Evolutionary conservation across 345 rosid genomes (phyloP).

Genomic region (Bruguiera sexangula): DNA sequence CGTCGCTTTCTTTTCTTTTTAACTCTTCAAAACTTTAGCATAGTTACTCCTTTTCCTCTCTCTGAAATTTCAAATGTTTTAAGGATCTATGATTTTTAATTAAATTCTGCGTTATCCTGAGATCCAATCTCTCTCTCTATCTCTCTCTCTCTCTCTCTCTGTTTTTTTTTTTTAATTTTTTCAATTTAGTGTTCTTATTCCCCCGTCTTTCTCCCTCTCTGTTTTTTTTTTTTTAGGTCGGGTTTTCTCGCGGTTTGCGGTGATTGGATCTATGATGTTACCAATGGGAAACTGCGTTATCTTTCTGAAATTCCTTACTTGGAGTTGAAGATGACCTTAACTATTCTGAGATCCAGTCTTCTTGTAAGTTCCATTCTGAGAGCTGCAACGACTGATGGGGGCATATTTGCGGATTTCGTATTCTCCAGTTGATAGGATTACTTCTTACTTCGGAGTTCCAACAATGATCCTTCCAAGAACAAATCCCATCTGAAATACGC

Average conservation of each 20-base stretch:
- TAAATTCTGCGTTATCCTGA: conserved; percentile 40
- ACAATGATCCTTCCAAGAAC: conserved; percentile 66
- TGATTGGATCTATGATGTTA: conserved; percentile 11
- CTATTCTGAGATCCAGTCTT: conserved; percentile 8
- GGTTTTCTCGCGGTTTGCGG: background rate
- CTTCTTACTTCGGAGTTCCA: conserved; percentile 65
- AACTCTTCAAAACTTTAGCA: background rate
- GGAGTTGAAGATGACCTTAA: conserved; percentile 8
- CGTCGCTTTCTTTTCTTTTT: conserved; percentile 5
- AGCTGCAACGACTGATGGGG: conserved; percentile 52
- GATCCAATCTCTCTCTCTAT: conserved; percentile 22
- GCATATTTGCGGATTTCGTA: conserved; percentile 74
- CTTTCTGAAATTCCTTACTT: conserved; percentile 14
- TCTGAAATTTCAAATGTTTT: background rate
- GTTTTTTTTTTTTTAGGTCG: background rate
- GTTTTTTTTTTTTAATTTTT: background rate
- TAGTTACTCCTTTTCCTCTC: background rate
- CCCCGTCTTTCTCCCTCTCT: background rate
- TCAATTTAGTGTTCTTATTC: conserved; percentile 1
- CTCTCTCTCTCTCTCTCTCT: too few relatives aligned
- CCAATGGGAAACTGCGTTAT: conserved; percentile 12
- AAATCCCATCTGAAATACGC: conserved; percentile 52
- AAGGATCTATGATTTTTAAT: conserved; percentile 37
- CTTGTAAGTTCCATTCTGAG: background rate
- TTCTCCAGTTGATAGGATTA: conserved; percentile 38